Conservation (phyloP, 495 filamentous ascomycete species). For the Penicillium simplicissimum region DNA sequence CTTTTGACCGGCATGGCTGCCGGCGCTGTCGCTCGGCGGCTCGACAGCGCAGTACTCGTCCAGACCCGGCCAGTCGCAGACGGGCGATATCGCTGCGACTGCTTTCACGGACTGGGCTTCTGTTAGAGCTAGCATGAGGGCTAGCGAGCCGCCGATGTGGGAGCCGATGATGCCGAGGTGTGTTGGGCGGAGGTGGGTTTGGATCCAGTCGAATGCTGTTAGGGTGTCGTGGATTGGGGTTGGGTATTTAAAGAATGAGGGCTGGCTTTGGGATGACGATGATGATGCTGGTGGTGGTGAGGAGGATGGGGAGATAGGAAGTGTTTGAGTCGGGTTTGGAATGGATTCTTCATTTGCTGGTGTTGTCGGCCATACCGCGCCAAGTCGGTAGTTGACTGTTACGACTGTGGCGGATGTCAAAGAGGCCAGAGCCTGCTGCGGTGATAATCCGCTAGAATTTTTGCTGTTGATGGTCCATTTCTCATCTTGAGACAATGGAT, state of each 20-base stretch:
- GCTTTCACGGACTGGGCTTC: conserved; percentile 49
- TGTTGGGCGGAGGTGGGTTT: conserved; percentile 29
- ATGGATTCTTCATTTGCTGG: conserved; percentile 11
- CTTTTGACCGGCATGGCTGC: background rate
- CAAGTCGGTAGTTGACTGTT: conserved; percentile 46
- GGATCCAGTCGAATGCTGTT: conserved; percentile 43
- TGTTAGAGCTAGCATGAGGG: conserved; percentile 59
- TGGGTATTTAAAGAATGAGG: conserved; percentile 33
- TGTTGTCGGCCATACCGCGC: conserved; percentile 40
- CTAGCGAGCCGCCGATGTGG: conserved; percentile 56
- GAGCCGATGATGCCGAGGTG: conserved; percentile 52
- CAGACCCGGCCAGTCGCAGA: conserved; percentile 45
- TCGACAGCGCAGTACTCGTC: conserved; percentile 38
- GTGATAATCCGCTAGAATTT: conserved; percentile 1
- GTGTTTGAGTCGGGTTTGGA: background rate
- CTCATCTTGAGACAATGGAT: background rate
- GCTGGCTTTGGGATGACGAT: background rate
- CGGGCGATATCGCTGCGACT: conserved; percentile 36
- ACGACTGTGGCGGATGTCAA: conserved; percentile 37
- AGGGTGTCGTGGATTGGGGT: conserved; percentile 47
- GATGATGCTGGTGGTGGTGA: background rate
- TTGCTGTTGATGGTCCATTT: background rate
- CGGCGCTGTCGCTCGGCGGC: background rate
- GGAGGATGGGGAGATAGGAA: background rate
- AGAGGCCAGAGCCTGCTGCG: conserved; percentile 30